A percentile compares a stretch with the other conserved stretches of the same genome.
Conservation (phyloP, 768 basidiomycete genomes). For the Astraeus odoratus region DNA sequence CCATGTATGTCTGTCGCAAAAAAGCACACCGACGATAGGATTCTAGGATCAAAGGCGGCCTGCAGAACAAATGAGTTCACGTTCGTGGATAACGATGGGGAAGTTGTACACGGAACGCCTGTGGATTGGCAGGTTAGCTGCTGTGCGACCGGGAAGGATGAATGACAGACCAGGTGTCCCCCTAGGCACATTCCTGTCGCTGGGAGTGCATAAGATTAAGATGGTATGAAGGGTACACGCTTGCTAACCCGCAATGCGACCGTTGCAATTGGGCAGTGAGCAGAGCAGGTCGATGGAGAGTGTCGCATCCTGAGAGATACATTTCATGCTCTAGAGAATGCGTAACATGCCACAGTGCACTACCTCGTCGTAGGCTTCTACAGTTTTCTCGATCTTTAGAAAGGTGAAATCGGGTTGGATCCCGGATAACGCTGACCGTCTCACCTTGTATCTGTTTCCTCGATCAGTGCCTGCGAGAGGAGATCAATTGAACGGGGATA, state of each 20-base stretch:
- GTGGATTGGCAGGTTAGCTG: conserved; percentile 3
- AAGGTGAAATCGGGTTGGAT: conserved; percentile 4
- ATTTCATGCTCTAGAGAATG: conserved; percentile 1
- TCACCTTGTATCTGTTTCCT: conserved; percentile 89
- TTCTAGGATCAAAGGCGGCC: conserved; percentile 84
- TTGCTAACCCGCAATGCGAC: conserved; percentile 69
- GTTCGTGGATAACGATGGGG: not conserved
- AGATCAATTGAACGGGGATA: conserved; percentile 4
- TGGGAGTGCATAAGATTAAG: conserved; percentile 17
- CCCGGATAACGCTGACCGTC: not conserved
- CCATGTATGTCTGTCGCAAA: conserved; percentile 93
- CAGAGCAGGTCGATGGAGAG: conserved; percentile 69
- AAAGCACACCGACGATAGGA: conserved; percentile 84
- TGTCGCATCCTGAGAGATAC: conserved; percentile 59
- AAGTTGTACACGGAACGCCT: conserved; percentile 45
- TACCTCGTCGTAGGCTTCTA: conserved; percentile 87
- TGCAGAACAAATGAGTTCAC: conserved; percentile 23
- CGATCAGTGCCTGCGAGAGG: conserved; percentile 62
- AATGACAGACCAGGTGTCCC: conserved; percentile 65
- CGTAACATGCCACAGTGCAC: not conserved
- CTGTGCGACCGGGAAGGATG: not conserved
- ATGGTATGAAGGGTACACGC: not conserved
- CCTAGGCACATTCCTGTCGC: conserved; percentile 91
- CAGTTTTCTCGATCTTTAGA: conserved; percentile 76
- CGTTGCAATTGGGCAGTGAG: conserved; percentile 78